phyloP scores from a whole-genome alignment of 1,284 basidiomycete genomes.

The Blastosporella zonata region DNA sequence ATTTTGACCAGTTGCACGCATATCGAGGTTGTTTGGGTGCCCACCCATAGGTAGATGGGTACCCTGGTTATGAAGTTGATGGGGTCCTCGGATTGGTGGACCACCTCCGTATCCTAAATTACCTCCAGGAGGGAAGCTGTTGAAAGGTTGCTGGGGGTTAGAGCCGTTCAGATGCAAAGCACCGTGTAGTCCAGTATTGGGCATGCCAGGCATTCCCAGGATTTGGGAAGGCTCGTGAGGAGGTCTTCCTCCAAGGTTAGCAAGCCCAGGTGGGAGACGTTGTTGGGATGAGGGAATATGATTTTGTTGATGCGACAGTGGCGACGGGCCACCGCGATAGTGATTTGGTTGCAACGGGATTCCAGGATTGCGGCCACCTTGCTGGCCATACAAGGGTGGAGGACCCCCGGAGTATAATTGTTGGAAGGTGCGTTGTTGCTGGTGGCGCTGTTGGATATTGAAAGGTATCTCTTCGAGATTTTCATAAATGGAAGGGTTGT shows the following conservation, averaged over 20 bases:
- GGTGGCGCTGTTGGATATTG: conserved; percentile 50
- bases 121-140: conserved; percentile 43
- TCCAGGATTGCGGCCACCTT: conserved; percentile 49
- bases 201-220: conserved; percentile 48
- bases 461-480: conserved; percentile 56
- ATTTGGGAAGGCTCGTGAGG: conserved; percentile 75
- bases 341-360: conserved; percentile 59
- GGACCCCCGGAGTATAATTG: conserved; percentile 53
- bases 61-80: conserved; percentile 45
- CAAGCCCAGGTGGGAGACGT: conserved; percentile 74
- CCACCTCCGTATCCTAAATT: conserved; percentile 45
- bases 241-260: conserved; percentile 76
- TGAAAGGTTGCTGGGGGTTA: conserved; percentile 49
- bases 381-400: conserved; percentile 52
- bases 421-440: conserved; percentile 51
- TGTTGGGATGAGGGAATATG: conserved; percentile 46
- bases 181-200: conserved; percentile 43
- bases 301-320: conserved; percentile 46
- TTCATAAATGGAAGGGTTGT: conserved; percentile 57
- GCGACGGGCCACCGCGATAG: conserved; percentile 69
- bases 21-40: conserved; percentile 52
- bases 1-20: conserved; percentile 47
- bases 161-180: conserved; percentile 45
- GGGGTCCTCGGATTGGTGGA: conserved; percentile 51
- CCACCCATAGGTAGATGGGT: conserved; percentile 44